Base-by-base conservation (phyloP, 2,329 filamentous ascomycete genomes). In the Cladophialophora bantiana region DNA sequence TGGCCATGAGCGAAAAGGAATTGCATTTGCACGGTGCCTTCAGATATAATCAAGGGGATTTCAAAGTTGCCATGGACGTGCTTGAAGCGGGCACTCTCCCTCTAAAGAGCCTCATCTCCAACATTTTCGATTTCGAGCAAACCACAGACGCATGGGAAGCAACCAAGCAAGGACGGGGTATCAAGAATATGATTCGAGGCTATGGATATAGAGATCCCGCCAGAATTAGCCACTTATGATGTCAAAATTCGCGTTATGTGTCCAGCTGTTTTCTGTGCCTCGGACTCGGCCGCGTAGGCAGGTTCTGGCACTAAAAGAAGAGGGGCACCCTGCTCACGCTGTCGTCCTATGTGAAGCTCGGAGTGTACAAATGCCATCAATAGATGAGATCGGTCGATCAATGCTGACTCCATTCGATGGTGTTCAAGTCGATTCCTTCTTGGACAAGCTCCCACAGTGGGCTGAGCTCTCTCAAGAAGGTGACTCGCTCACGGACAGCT, bases 391-490 rank as follows among this genome's bases (percentile, higher is more conserved):
- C 13, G 5, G 48, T 3, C 34, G 9, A 38, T 86, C 83, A 98
- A 80, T 99, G 95, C 83, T 97, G 94, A 77, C 91, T 96, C 95
- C 95, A 99, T 81, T 99, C 90, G 75, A 99, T 99, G 52, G 93
- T 97, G 80, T 96, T 92, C 73, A 99, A 82, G 77, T 97, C 95
- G 70, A 99, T 88, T 15, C 95, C 95, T 79, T 99, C 95, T 81
- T 99, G 95, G 12, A 99, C 95, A 71, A 99, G 82, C 81, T 99
- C 95, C 95, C 95, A 99, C 65, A 99, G 82, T 45, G 95, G 95
- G 77, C 94, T 97, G 72, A 99, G 84, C 82, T 99, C 95, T 74
- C 95, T 88, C 75, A 99, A 83, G 84, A 98, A 98, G 15, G 88
- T 90, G 52, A 99, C 95, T 60, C 95, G 88, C 77, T 96, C 92